Evolutionary conservation across 345 rosid genomes (phyloP), one percentile per base, ranked within the genome.

Genomic region (Sonneratia alba): DNA sequence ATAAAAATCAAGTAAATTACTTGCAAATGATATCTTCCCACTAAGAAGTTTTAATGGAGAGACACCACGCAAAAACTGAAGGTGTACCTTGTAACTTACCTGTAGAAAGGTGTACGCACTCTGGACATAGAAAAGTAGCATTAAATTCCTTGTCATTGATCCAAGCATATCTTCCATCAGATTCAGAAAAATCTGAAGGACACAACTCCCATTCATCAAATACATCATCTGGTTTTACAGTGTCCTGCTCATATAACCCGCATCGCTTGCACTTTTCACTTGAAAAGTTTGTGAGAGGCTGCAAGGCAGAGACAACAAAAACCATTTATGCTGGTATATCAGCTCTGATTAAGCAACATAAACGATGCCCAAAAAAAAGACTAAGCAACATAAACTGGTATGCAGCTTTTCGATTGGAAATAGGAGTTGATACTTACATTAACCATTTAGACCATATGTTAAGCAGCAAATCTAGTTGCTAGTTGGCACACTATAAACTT

Each of bases 141-240:
- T 79, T 83, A 15, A 92, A 80, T 81, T 90, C 94, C 59, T 86
- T 77, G 8, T 81, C 79, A 71, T 79, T 87, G 75, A 19, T 21
- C 22, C 84, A 82, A 6, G 74, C 74, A 75, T 86, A 88, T 75
- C 72, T 88, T 57, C 94, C 96, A 51, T 83, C 86, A 21, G 80
- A 48, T 63, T 74, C 77, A 57, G 74, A 56, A 78, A 95, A 96
- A 76, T 86, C 96, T 11, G 93, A 92, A 73, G 93, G 80, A 77
- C 99, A 96, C 66, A 96, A 71, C 81, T 92, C 98, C 98, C 98
- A 96, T 71, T 89, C 98, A 43, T 86, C 90, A 82, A 71, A 92
- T 9, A 81, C 81, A 73, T 96, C 91, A 73, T 92, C 97, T 16
- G 87, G 38, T 36, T 53, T 77, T 36, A 89, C 3, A 3, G 22